Base-by-base conservation (phyloP, 2,329 filamentous ascomycete genomes). In the Emmonsiellopsis sp. region DNA sequence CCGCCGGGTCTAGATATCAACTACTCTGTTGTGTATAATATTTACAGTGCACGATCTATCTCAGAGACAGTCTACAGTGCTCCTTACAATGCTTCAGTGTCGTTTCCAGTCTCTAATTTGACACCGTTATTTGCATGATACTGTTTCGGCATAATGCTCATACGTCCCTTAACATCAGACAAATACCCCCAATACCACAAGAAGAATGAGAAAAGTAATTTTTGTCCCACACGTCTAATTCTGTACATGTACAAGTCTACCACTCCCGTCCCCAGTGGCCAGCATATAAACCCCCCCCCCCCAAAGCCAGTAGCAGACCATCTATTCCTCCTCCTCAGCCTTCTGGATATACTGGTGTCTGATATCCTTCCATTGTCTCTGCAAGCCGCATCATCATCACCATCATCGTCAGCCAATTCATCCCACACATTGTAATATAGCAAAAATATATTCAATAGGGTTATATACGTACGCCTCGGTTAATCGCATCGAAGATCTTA, bases 351-450 rank as follows among this genome's bases (percentile, higher is more conserved):
- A 98, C 74, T 81, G 85, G 73, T 85, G 77, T 77, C 94, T 92
- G 78, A 98, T 96, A 73, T 98, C 93, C 82, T 96, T 96, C 93
- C 93, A 97, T 94, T 96, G 92, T 68, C 92, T 89, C 92, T 97
- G 68, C 63, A 55, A 9, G 13, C 21, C 45, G 50, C 17, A 49
- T 37, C 55, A 58, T 60, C 47, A 60, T 61, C 44, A 54, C 52
- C 33, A 17, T 17, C 17, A 17, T 17, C 17, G 17, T 17, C 17
- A 17, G 17, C 48, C 11, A 45, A 31, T 27, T 8, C 5, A 17
- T 42, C 51, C 55, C 51, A 55, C 47, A 27, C 8, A 40, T 34
- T 37, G 11, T 13, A 21, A 42, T 42, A 43, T 47, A 11, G 13
- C 14, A 51, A 42, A 46, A 7, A 32, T 7, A 50, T 34, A 21